These are phyloP conservation scores for Candida palmyrensis DNA, from an alignment of 805 yeast genomes.

Conservation along the genomic window DNA sequence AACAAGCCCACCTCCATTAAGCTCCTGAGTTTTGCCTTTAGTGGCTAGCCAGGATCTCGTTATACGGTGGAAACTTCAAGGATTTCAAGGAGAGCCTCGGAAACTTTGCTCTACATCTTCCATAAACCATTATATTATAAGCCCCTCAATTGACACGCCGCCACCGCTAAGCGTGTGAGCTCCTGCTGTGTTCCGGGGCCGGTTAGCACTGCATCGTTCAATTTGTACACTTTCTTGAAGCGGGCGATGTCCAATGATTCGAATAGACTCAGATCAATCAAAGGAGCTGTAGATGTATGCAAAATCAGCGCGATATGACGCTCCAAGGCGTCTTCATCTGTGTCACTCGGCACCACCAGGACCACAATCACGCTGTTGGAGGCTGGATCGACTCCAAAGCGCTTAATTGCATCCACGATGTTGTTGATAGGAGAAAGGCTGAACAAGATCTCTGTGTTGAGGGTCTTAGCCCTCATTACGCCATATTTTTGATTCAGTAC, in stretches of 20 bases:
- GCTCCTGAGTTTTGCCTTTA: too few species aligned
- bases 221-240: slow-evolving; percentile 32
- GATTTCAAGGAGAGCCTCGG: too few species aligned
- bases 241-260: slow-evolving; percentile 19
- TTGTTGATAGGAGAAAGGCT: slow-evolving; percentile 67
- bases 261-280: slow-evolving; percentile 20
- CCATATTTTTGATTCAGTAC: slow-evolving; percentile 45
- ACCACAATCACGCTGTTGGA: slow-evolving; percentile 44
- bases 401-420: slow-evolving; percentile 63
- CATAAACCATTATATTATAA: slow-evolving; percentile 8
- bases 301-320: slow-evolving; percentile 27
- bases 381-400: slow-evolving; percentile 61
- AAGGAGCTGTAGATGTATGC: background rate
- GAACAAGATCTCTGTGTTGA: slow-evolving; percentile 70
- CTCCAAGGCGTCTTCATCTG: slow-evolving; percentile 18
- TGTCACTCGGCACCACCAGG: slow-evolving; percentile 33
- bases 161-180: slow-evolving; percentile 40
- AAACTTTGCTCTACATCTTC: too few species aligned
- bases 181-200: slow-evolving; percentile 12
- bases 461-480: slow-evolving; percentile 53
- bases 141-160: slow-evolving; percentile 48
- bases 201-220: slow-evolving; percentile 23
- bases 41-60: too few species aligned
- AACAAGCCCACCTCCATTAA: too few species aligned
- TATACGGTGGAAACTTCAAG: too few species aligned